Evolutionary conservation across 202 grass and related monocot species (phyloP), one percentile per base, ranked within the genome.

Genomic region (Brachypodium distachyon): DNA sequence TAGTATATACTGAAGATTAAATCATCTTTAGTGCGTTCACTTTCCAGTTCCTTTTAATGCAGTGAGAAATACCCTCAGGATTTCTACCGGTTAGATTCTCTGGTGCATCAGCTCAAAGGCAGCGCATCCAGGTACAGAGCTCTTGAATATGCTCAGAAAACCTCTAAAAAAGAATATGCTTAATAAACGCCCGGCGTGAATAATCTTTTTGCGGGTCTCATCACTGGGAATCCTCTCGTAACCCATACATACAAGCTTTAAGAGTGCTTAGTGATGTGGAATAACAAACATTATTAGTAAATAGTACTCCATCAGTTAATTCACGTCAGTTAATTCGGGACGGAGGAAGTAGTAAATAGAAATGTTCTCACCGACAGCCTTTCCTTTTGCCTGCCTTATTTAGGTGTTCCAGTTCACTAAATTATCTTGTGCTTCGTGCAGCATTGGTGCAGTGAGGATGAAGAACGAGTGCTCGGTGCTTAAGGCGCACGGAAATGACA

Each of bases 21-120:
- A 56, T 62, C 41, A 18, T 68, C 6, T 62, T 55, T 39, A 85
- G 64, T 63, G 33, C 29, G 55, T 80, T 67, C 65, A 57, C 62
- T 80, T 83, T 25, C 9, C 17, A 65, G 38, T 66, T 77, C 59
- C 44, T 65, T 76, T 78, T 47, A 5, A 52, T 83, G 57, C 81
- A 93, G 91, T n/a, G 82, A 84, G 26, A 93, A 90, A 52, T 79
- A 72, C 36, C 91, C 87, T 36, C 87, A 77, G 52, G 87, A 93
- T 82, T 93, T 90, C 61, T 52, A 78, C 49, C 57, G 57, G 74
- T 53, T 90, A 76, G 84, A 87, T 74, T 79, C 78, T 41, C 33
- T 87, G 8, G 76, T 77, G 84, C 82, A 93, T 70, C 87, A 90
- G 66, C 70, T 93, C 72, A 90, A 87, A 59, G 82, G 69, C 55